Base-by-base conservation (phyloP, 2,329 filamentous ascomycete genomes). In the Penicillium rolfsii region DNA sequence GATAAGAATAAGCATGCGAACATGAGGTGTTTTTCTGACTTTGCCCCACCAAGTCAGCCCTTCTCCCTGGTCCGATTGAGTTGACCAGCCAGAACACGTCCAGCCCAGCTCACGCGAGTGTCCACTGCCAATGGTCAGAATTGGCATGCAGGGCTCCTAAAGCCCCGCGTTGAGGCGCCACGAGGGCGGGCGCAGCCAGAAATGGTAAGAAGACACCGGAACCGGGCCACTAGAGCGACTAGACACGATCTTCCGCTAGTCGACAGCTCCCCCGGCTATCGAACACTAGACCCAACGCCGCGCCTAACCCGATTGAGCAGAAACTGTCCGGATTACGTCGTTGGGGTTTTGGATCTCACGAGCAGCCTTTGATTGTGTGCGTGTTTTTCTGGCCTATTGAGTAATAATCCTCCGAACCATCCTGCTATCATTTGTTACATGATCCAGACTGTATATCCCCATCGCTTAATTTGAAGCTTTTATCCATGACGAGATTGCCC, bases 301-400 rank as follows among this genome's bases (percentile, higher is more conserved):
- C 57, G 48, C 35, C 38, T 65, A 61, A 52, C 64, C 58, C n/a
- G 30, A 54, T 66, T 41, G 55, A 66, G 64, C 55, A 66, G 53
- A 28, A 66, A 66, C 19, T 57, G 55, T 33, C 64, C 64, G 64
- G 61, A 59, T 60, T 55, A 59, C 50, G 41, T 59, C 50, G 33
- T 53, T 16, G 7, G 28, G 28, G 48, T n/a, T 36, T 22, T 33
- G 30, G 30, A 11, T 36, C 24, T 52, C n/a, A 11, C 11, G 9
- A 14, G 30, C 30, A 52, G 49, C 49, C 28, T 30, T 24, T 26
- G 24, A 26, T 26, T 19, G 22, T 53, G 33, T 19, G 22, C 41
- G 33, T 24, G 16, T 48, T 9, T 16, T 48, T 14, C 35, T 14
- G 26, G 33, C n/a, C 50, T 26, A 38, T 53, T n/a, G 19, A 53